Conservation (phyloP, 768 basidiomycete genomes). For the Lentinula guzmanii region DNA sequence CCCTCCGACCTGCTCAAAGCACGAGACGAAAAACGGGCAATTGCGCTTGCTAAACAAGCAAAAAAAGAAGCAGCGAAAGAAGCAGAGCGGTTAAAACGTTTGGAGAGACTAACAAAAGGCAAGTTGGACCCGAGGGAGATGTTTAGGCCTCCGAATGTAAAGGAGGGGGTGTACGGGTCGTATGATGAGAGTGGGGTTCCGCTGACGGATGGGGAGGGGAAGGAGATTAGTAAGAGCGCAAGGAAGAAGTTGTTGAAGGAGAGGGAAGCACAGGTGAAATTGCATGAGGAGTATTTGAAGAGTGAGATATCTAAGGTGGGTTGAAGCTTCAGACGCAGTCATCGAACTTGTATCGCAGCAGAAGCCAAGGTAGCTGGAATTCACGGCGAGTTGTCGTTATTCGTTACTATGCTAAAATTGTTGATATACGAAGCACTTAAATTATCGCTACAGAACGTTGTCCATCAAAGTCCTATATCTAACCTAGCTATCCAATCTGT, state of each 20-base stretch:
- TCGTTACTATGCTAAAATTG: too few species aligned
- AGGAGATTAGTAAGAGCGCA: conserved; percentile 77
- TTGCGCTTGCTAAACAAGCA: conserved; percentile 66
- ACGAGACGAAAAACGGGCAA: conserved; percentile 83
- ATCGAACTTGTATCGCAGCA: too few species aligned
- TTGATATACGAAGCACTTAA: too few species aligned
- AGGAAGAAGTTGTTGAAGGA: conserved; percentile 76
- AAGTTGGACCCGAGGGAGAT: conserved; percentile 66
- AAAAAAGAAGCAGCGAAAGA: conserved; percentile 71
- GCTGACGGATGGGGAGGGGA: conserved; percentile 76
- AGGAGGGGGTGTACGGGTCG: conserved; percentile 65
- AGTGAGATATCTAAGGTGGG: conserved; percentile 33
- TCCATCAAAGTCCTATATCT: too few species aligned
- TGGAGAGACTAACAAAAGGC: conserved; percentile 83
- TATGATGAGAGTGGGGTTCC: conserved; percentile 89
- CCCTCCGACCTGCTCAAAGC: conserved; percentile 76
- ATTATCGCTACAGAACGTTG: too few species aligned
- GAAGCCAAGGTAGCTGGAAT: too few species aligned
- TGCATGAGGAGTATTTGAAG: conserved; percentile 72
- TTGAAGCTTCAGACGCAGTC: too few species aligned
- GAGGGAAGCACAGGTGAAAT: conserved; percentile 64
- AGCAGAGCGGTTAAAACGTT: conserved; percentile 59
- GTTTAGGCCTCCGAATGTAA: conserved; percentile 79
- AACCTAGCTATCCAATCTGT: too few species aligned
- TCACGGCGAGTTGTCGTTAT: too few species aligned